These are phyloP conservation scores for Entonaema liquescens DNA, from an alignment of 495 filamentous ascomycete genomes.

Conservation along the genomic window DNA sequence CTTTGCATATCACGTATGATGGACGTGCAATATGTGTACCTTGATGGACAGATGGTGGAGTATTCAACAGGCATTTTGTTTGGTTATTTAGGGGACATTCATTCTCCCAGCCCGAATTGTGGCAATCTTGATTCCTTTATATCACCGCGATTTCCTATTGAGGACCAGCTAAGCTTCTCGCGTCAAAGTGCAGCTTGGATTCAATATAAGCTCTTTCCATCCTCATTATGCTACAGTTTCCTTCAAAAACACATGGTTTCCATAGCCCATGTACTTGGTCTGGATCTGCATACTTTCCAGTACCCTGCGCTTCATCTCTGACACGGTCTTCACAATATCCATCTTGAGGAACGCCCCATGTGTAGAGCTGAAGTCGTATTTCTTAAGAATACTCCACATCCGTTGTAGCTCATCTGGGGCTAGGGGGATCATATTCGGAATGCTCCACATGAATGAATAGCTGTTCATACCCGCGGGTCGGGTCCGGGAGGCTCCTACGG, in stretches of 20 bases:
- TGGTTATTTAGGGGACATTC: neutral
- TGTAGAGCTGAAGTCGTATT: slow-evolving; percentile 68
- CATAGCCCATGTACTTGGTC: slow-evolving; percentile 63
- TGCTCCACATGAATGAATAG: slow-evolving; percentile 80
- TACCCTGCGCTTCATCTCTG: slow-evolving; percentile 66
- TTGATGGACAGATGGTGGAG: neutral
- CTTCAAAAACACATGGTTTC: slow-evolving; percentile 55
- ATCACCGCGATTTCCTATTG: neutral
- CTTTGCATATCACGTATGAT: neutral
- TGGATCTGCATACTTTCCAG: slow-evolving; percentile 81
- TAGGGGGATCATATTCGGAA: slow-evolving; percentile 82
- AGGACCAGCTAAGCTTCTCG: neutral
- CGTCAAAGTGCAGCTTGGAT: neutral
- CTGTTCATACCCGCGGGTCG: slow-evolving; percentile 65
- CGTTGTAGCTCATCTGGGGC: slow-evolving; percentile 60
- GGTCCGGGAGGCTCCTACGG: slow-evolving; percentile 46
- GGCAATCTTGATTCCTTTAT: neutral
- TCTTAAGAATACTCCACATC: slow-evolving; percentile 63
- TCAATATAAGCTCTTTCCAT: neutral
- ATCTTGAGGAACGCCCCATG: slow-evolving; percentile 70
- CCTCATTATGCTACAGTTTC: slow-evolving; percentile 38
- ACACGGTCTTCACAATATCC: slow-evolving; percentile 62
- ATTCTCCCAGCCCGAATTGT: neutral
- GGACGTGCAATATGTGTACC: neutral
- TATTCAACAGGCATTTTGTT: neutral